Base-by-base conservation (phyloP, 1,284 basidiomycete species). In the Mycena sp. region DNA sequence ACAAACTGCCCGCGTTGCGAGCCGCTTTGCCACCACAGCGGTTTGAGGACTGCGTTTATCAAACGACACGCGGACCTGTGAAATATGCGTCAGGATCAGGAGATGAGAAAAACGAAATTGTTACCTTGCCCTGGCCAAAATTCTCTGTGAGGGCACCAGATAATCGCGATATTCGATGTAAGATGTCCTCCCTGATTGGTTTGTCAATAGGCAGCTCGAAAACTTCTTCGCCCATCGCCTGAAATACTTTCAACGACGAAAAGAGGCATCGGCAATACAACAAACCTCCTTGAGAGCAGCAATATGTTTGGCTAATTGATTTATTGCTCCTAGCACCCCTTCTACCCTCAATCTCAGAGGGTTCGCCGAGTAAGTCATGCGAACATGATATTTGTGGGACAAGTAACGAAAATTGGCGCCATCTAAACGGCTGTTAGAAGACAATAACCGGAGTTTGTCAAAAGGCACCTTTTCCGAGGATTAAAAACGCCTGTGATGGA, bases 391-490 rank as follows among this genome's bases (percentile, higher is more conserved):
- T 57, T 81, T 80, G 64, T 77, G 79, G 16, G 90, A 88, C 49
- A 92, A 67, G 23, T 82, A 79, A 55, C 87, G 75, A 32, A 91
- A 78, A 70, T 91, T 81, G 45, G 80, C 75, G 28, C 91, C 91
- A 73, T 92, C 91, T 91, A 65, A 52, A 51, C 26, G 9, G 1
- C 59, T 38, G 58, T 21, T 50, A 69, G 43, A 66, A 48, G 28
- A 45, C 44, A 55, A 30, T 30, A 28, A 28, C 45, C 25, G 53
- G 11, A 26, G 17, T 26, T 23, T 55, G 23, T 5, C 17, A 37
- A 4, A 23, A 74, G 78, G 44, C 49, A 90, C 91, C 88, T 82
- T 83, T 87, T 41, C 92, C 91, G 64, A 93, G 80, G 28, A 93
- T 80, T 38, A 92, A 71, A 72, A 93, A 92, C 4, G 92, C 79